These are phyloP conservation scores for Tetracentron sinense DNA, from an alignment of 164 flowering plant genomes.

Conservation along the genomic window DNA sequence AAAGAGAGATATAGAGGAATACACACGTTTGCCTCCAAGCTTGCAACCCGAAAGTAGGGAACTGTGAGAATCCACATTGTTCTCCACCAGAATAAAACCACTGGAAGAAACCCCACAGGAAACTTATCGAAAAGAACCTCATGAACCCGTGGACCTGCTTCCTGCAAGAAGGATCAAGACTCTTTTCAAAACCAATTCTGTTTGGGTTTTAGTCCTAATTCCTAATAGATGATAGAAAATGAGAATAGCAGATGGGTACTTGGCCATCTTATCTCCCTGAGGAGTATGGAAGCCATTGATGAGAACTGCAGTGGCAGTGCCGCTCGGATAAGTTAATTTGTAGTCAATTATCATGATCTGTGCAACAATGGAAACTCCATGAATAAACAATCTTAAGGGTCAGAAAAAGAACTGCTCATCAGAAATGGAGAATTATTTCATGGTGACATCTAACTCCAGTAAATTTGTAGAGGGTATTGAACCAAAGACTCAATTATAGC, in stretches of 20 bases:
- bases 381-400: background rate
- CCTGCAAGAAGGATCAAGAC: slow-evolving; percentile 32
- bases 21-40: slow-evolving; percentile 48
- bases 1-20: background rate
- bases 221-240: background rate
- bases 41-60: slow-evolving; percentile 65
- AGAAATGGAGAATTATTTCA: background rate
- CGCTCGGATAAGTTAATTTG: slow-evolving; percentile 61
- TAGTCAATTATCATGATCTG: slow-evolving; percentile 70
- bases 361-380: background rate
- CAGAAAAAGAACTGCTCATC: background rate
- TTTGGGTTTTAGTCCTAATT: too few relatives aligned
- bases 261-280: slow-evolving; percentile 50
- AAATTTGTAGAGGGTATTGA: too few relatives aligned
- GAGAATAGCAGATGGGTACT: slow-evolving; percentile 20
- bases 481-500: background rate
- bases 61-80: slow-evolving; percentile 56
- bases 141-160: slow-evolving; percentile 29
- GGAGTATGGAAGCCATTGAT: slow-evolving; percentile 66
- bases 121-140: slow-evolving; percentile 28
- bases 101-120: slow-evolving; percentile 35
- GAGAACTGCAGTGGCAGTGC: slow-evolving; percentile 64
- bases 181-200: background rate
- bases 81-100: slow-evolving; percentile 56
- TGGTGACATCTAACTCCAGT: background rate